These are phyloP conservation scores for Exserohilum rostratum DNA, from an alignment of 2,329 filamentous ascomycete species.

Conservation along the genomic window DNA sequence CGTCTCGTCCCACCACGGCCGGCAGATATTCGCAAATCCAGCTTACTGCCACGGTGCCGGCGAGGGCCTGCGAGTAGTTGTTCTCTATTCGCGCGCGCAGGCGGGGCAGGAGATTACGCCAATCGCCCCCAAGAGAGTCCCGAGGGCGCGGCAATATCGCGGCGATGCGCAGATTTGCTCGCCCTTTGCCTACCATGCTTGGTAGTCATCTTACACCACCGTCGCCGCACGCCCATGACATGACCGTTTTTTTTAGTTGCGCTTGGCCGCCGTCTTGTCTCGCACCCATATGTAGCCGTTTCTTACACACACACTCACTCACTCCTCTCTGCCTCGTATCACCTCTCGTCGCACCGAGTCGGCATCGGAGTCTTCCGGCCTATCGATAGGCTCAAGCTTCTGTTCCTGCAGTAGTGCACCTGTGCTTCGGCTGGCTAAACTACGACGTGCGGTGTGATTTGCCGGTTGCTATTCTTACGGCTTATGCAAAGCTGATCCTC, in stretches of 20 bases:
- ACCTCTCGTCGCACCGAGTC: conserved; percentile 2
- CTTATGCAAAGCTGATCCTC: conserved; percentile 4
- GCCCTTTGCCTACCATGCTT: conserved; percentile 4
- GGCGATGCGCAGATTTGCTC: conserved; percentile 2
- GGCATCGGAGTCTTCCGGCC: background rate
- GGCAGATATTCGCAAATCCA: background rate
- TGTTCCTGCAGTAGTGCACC: conserved; percentile 17
- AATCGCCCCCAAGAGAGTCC: conserved; percentile 7
- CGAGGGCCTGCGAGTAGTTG: background rate
- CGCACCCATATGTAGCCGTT: no score
- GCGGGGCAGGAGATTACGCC: conserved; percentile 15
- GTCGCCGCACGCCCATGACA: background rate
- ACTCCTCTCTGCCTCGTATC: background rate
- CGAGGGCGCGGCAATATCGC: conserved; percentile 13
- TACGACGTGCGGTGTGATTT: background rate
- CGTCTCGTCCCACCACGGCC: background rate
- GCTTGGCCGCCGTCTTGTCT: no score
- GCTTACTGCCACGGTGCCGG: conserved; percentile 1
- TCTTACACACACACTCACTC: no score
- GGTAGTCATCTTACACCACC: conserved; percentile 1
- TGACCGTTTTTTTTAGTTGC: no score
- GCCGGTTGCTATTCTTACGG: conserved; percentile 9
- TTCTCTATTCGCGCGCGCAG: conserved; percentile 1
- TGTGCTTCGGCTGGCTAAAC: conserved; percentile 6
- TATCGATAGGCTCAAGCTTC: conserved; percentile 9